phyloP scores from a whole-genome alignment of 2,329 filamentous ascomycete species.

The Fusarium incarnatum region DNA sequence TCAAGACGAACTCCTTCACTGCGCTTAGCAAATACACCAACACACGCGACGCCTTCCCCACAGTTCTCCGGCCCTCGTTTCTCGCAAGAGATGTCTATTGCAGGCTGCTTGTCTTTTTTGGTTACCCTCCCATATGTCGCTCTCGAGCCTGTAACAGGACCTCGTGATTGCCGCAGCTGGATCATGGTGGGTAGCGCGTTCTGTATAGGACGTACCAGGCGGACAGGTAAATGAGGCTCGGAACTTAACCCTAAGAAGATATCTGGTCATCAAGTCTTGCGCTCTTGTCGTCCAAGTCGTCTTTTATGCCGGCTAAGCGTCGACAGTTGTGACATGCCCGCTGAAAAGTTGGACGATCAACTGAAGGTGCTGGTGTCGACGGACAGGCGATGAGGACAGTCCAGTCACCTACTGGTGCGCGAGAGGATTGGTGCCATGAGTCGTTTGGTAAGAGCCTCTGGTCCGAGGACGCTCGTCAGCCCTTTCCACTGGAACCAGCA shows the following conservation, averaged over 20 bases:
- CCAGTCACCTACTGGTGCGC: constrained; percentile 68
- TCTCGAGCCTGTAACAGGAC: constrained; percentile 71
- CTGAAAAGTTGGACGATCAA: constrained; percentile 63
- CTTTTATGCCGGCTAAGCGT: constrained; percentile 67
- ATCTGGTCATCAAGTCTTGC: constrained; percentile 79
- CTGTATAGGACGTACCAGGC: constrained; percentile 54
- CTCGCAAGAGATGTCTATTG: constrained; percentile 73
- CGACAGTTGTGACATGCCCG: constrained; percentile 52
- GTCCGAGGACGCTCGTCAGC: constrained; percentile 80
- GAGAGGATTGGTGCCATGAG: constrained; percentile 78
- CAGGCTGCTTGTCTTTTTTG: constrained; percentile 56
- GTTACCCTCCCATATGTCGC: constrained; percentile 63
- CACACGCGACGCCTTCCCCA: constrained; percentile 79
- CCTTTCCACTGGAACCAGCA: constrained; percentile 71
- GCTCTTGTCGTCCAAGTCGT: constrained; percentile 74
- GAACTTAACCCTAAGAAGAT: constrained; percentile 97
- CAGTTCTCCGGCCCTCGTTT: constrained; percentile 82
- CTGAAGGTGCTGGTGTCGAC: constrained; percentile 51
- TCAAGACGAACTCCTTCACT: constrained; percentile 60
- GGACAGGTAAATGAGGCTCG: constrained; percentile 73
- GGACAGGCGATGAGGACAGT: constrained; percentile 64
- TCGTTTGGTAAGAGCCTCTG: constrained; percentile 79
- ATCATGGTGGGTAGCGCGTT: constrained; percentile 50
- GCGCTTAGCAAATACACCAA: constrained; percentile 37
- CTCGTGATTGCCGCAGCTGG: constrained; percentile 62